Evolutionary conservation across 306 rosid genomes (phyloP).

Genomic region (Cicer yamashitae): DNA sequence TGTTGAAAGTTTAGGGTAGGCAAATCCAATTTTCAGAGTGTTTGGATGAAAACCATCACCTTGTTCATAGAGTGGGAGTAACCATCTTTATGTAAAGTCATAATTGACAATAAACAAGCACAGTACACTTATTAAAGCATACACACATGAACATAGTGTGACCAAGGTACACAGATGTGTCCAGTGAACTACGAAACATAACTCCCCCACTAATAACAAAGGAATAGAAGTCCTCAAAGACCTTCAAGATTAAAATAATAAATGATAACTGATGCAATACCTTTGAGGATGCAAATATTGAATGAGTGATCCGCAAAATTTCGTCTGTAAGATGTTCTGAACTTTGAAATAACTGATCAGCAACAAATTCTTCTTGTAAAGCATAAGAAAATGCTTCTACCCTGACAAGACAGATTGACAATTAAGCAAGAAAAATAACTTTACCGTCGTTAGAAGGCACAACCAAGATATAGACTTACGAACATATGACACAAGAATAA

Average conservation of each 20-base stretch:
- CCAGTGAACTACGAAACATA: constrained; percentile 9
- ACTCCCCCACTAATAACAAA: constrained; percentile 25
- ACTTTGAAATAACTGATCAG: constrained; percentile 91
- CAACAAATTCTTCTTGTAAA: constrained; percentile 91
- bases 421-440: constrained; percentile 36
- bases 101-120: constrained; percentile 16
- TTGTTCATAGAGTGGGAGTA: constrained; percentile 1
- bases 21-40: constrained; percentile 15
- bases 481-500: constrained; percentile 20
- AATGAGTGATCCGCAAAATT: constrained; percentile 60
- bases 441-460: constrained; percentile 22
- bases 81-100: constrained; percentile 6
- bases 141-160: constrained; percentile 11
- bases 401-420: constrained; percentile 57
- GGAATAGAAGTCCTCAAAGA: constrained; percentile 14
- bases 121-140: constrained; percentile 25
- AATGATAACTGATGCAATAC: constrained; percentile 48
- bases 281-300: constrained; percentile 79
- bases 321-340: constrained; percentile 76
- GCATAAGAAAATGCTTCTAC: constrained; percentile 66
- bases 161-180: constrained; percentile 6
- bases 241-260: constrained; percentile 30
- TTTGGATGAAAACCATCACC: constrained; percentile 26
- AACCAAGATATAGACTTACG: not conserved
- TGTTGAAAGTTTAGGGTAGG: constrained; percentile 34